Percentiles rank a stretch among this genome's conserved stretches.
Conservation (phyloP, 2,329 filamentous ascomycete genomes). For the Neurospora sp. region DNA sequence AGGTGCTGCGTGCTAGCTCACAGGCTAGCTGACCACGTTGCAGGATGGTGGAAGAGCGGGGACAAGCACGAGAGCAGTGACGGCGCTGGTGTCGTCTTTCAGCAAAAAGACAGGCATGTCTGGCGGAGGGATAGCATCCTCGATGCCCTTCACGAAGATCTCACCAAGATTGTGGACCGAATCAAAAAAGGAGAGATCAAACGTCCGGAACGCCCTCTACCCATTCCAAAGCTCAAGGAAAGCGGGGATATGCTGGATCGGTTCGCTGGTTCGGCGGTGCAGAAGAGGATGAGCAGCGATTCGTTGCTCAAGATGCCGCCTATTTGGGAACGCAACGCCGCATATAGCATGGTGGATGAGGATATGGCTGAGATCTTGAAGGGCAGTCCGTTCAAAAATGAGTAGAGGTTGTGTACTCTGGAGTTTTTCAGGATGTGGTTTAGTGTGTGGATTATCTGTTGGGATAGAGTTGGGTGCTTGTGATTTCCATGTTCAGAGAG, state of each 20-base stretch:
- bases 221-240: neutral
- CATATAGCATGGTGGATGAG: constrained; percentile 1
- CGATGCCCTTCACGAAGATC: neutral
- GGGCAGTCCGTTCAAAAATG: neutral
- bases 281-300: neutral
- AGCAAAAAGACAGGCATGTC: no score
- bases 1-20: neutral
- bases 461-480: no score
- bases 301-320: neutral
- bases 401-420: no score
- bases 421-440: no score
- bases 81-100: neutral
- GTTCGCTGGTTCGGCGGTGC: neutral
- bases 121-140: neutral
- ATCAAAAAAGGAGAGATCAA: neutral
- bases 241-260: neutral
- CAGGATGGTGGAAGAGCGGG: neutral
- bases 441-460: no score
- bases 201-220: neutral
- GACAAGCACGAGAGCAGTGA: neutral
- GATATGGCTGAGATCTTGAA: no score
- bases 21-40: neutral
- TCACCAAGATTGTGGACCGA: neutral
- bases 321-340: constrained; percentile 13
- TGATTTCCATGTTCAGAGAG: no score